Evolutionary conservation across 257 asterid genomes (phyloP), one percentile per base, ranked within the genome.

Genomic region (Prunella vulgaris): DNA sequence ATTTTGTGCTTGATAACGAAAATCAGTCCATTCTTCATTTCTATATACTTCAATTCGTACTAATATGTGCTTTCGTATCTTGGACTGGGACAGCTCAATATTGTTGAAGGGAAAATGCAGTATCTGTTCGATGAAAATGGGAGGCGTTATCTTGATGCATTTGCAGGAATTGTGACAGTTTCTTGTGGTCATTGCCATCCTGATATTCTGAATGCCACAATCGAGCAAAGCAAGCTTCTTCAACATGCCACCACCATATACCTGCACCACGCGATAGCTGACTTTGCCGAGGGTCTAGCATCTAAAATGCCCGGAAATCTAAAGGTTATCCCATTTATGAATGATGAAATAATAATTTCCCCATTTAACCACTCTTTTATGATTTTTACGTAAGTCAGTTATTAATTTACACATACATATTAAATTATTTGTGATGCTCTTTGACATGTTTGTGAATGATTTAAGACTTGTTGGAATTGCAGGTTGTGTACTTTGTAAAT

Each of bases 101-200:
- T 88, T 17, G 98, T 93, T 57, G 97, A 93, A 77, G 98, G 98
- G 75, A 93, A 93, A 80, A 90, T 93, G 98, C 98, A 93, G 82
- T 90, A 93, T 71, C 68, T 93, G 87, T 93, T 73, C 72, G 98
- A 93, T 17, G 98, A 93, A 74, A 88, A 70, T 17, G 97, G 96
- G 35, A 88, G 78, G 78, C 93, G 98, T 10, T 93, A 93, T 76
- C 97, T 93, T 32, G 98, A 93, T 81, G 98, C 96, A 27, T 85
- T 93, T 80, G 98, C 97, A 37, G 97, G 98, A 56, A 90, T 90
- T 51, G 98, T 93, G 66, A 93, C 98, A 0, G 98, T 93, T 12
- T 93, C 98, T 12, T 93, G 98, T 71, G 98, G 98, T 7, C 98
- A 93, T 67, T 93, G 98, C 70, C 98, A 93, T 75, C 98, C 98